phyloP scores from a whole-genome alignment of 495 filamentous ascomycete species.

The Penicillium simplicissimum region DNA sequence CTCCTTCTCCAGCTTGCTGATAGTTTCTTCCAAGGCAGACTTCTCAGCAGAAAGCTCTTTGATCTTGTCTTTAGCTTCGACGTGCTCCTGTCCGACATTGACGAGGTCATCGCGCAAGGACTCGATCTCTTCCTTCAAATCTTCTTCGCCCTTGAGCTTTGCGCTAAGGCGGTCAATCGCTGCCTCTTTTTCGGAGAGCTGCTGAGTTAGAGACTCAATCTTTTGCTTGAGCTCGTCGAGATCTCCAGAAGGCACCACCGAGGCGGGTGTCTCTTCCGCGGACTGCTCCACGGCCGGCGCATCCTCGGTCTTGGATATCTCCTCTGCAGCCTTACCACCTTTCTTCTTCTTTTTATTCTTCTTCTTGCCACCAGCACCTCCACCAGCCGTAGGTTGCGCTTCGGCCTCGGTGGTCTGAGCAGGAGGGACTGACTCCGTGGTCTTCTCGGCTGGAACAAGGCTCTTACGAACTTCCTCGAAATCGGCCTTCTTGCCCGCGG shows the following conservation, averaged over 20 bases:
- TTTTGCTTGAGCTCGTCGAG: conserved; percentile 51
- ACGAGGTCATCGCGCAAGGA: conserved; percentile 75
- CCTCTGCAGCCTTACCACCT: conserved; percentile 55
- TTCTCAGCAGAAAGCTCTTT: conserved; percentile 66
- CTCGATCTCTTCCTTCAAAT: conserved; percentile 83
- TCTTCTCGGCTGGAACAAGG: conserved; percentile 24
- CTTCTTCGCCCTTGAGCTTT: conserved; percentile 75
- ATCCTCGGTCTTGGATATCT: conserved; percentile 38
- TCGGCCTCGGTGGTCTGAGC: conserved; percentile 20
- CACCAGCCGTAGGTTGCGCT: conserved; percentile 22
- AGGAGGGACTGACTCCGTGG: conserved; percentile 11
- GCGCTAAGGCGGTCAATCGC: conserved; percentile 65
- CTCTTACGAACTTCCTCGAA: conserved; percentile 43
- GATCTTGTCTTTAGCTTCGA: conserved; percentile 77
- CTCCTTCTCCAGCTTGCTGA: conserved; percentile 65
- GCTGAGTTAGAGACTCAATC: conserved; percentile 56
- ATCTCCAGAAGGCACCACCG: conserved; percentile 14
- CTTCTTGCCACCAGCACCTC: conserved; percentile 56
- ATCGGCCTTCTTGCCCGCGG: conserved; percentile 32
- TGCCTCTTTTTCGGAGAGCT: conserved; percentile 69
- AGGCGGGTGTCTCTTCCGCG: conserved; percentile 24
- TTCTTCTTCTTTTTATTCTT: conserved; percentile 94
- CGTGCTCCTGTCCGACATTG: conserved; percentile 74
- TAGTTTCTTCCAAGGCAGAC: conserved; percentile 58
- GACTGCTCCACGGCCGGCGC: conserved; percentile 22